Evolutionary conservation across 1,284 basidiomycete species (phyloP).

Genomic region (Chondrostereum purpureum): DNA sequence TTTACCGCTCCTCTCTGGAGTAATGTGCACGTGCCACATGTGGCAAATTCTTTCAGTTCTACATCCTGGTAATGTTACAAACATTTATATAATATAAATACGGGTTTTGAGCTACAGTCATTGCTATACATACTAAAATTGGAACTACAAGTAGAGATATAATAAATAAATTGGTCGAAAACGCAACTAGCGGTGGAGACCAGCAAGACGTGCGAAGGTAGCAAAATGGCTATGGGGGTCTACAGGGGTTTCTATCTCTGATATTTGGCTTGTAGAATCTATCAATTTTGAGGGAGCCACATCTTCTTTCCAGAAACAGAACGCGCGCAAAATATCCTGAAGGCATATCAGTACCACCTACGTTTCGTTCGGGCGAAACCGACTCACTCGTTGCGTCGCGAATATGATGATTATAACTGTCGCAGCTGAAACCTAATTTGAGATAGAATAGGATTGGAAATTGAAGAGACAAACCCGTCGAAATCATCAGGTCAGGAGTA

Average conservation of each 20-base stretch:
- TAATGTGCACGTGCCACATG: neutral
- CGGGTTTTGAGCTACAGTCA: neutral
- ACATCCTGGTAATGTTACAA: neutral
- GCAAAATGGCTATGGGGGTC: neutral
- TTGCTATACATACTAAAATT: too few relatives aligned
- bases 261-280: neutral
- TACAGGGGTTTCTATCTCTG: neutral
- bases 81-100: too few relatives aligned
- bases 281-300: conserved; percentile 4
- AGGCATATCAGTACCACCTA: neutral
- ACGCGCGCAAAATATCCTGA: conserved; percentile 34
- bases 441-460: conserved; percentile 1
- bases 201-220: neutral
- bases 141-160: too few relatives aligned
- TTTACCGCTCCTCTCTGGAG: neutral
- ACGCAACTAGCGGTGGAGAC: neutral
- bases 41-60: neutral
- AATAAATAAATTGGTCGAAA: too few relatives aligned
- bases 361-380: neutral
- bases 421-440: conserved; percentile 25
- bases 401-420: conserved; percentile 37
- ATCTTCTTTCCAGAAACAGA: conserved; percentile 29
- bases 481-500: conserved; percentile 37
- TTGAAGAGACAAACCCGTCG: conserved; percentile 28
- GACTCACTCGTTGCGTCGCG: conserved; percentile 33